Evolutionary conservation across 805 yeast species (phyloP).

Genomic region (Lachancea quebecensis): DNA sequence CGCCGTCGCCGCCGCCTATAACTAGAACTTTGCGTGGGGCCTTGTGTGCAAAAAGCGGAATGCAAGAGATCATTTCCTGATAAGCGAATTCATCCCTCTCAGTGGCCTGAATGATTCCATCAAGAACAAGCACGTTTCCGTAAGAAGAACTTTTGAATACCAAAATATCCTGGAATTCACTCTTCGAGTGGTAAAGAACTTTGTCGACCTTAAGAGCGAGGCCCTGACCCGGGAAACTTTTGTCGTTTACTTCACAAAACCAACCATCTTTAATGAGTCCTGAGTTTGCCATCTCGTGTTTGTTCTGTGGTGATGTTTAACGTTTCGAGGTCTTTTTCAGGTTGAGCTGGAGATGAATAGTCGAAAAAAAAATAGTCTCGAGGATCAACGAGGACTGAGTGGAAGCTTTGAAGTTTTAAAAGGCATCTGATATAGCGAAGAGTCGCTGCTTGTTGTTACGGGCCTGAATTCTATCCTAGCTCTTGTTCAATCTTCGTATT

Average conservation of each 20-base stretch:
- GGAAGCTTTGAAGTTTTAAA: no score
- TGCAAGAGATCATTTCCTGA: slow-evolving; percentile 85
- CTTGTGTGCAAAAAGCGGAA: slow-evolving; percentile 73
- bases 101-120: slow-evolving; percentile 86
- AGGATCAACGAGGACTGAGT: no score
- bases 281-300: neutral
- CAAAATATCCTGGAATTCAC: slow-evolving; percentile 74
- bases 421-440: no score
- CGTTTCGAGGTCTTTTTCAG: no score
- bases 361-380: no score
- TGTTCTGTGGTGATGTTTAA: neutral
- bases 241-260: slow-evolving; percentile 72
- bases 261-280: slow-evolving; percentile 49
- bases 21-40: slow-evolving; percentile 71
- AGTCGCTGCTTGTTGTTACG: no score
- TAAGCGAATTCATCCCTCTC: slow-evolving; percentile 92
- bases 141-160: slow-evolving; percentile 68
- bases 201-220: slow-evolving; percentile 56
- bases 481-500: no score
- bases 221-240: slow-evolving; percentile 82
- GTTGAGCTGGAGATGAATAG: no score
- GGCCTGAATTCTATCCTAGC: no score
- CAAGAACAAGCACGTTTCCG: slow-evolving; percentile 84
- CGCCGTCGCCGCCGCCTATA: slow-evolving; percentile 96
- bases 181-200: slow-evolving; percentile 58